These are phyloP conservation scores for Spongospora subterranea DNA, from an alignment of 208 protist genomes.

Conservation along the genomic window DNA sequence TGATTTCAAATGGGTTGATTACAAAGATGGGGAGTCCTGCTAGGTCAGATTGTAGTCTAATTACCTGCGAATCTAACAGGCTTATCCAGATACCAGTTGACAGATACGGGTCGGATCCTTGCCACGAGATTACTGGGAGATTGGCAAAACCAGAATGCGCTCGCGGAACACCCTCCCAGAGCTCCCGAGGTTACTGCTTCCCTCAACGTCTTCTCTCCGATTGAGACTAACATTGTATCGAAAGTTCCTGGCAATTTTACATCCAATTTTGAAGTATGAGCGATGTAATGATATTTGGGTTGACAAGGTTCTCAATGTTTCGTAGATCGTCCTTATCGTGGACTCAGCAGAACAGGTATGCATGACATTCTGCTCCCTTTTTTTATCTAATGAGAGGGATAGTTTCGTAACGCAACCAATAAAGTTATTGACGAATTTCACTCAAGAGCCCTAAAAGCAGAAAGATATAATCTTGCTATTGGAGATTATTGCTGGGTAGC, in stretches of 20 bases:
- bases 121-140: background rate
- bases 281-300: background rate
- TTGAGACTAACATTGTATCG: background rate
- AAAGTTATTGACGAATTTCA: background rate
- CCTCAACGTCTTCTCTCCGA: background rate
- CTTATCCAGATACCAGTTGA: conserved; percentile 9
- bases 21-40: background rate
- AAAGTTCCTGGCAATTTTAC: background rate
- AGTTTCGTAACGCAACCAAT: background rate
- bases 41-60: background rate
- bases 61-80: background rate
- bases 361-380: background rate
- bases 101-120: conserved; percentile 1
- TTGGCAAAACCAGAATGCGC: background rate
- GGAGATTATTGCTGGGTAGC: conserved; percentile 54
- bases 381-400: background rate
- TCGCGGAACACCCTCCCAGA: background rate
- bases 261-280: background rate
- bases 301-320: background rate
- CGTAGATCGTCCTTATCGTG: conserved; percentile 30
- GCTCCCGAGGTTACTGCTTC: background rate
- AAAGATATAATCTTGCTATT: background rate
- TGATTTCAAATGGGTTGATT: conserved; percentile 1
- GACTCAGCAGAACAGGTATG: conserved; percentile 4
- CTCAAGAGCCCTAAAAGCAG: background rate